A percentile compares a stretch with the other conserved stretches of the same genome.
Evolutionary conservation across 1,284 basidiomycete genomes (phyloP).

Genomic region (Sparassis latifolia): DNA sequence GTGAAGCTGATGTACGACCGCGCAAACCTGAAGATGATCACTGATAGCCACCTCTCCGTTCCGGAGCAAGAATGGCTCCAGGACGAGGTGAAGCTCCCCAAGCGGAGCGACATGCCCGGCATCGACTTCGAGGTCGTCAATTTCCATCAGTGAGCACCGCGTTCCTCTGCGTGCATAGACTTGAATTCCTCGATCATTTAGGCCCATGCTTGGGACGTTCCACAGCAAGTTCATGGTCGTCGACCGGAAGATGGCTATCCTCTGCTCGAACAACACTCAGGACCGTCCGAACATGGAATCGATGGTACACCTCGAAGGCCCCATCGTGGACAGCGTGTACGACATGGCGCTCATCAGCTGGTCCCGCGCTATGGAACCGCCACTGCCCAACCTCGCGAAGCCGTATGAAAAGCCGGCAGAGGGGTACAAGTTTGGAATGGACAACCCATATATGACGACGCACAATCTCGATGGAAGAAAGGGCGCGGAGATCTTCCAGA

Average conservation of each 20-base stretch:
- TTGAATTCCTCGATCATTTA: neutral
- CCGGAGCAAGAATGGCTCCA: slow-evolving; percentile 35
- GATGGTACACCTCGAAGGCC: slow-evolving; percentile 31
- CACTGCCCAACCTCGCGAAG: slow-evolving; percentile 41
- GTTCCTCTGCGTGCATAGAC: neutral
- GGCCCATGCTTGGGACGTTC: slow-evolving; percentile 66
- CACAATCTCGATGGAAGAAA: slow-evolving; percentile 9
- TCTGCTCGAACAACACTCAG: slow-evolving; percentile 77
- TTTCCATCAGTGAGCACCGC: slow-evolving; percentile 29
- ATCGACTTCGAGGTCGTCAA: slow-evolving; percentile 58
- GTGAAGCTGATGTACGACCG: slow-evolving; percentile 65
- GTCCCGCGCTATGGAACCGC: slow-evolving; percentile 51
- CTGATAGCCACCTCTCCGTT: slow-evolving; percentile 52
- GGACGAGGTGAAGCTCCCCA: slow-evolving; percentile 50
- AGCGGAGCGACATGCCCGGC: slow-evolving; percentile 50
- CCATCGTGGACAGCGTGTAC: slow-evolving; percentile 47
- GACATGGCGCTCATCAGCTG: slow-evolving; percentile 69
- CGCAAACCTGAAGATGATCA: slow-evolving; percentile 51
- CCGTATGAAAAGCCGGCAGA: slow-evolving; percentile 17
- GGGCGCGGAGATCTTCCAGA: slow-evolving; percentile 5
- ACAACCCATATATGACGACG: slow-evolving; percentile 36
- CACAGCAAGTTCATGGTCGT: slow-evolving; percentile 76
- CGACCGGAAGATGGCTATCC: slow-evolving; percentile 64
- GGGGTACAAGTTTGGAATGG: slow-evolving; percentile 42
- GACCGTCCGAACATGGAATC: slow-evolving; percentile 64